Evolutionary conservation across 495 filamentous ascomycete species (phyloP).

Genomic region (Trichoderma orchidacearum): DNA sequence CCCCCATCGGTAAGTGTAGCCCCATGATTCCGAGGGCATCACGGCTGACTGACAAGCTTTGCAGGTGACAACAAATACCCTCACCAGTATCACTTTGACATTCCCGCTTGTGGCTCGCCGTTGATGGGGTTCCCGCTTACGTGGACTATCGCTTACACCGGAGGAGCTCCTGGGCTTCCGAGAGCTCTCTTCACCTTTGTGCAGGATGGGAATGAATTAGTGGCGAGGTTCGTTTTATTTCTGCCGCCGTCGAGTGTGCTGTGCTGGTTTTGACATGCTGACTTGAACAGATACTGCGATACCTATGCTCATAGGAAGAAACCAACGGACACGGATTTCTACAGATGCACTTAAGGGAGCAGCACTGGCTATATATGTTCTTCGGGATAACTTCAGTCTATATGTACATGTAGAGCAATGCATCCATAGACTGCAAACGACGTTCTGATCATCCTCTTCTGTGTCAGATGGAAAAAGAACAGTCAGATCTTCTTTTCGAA

Average conservation of each 20-base stretch:
- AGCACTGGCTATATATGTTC: too few relatives aligned
- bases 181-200: not conserved
- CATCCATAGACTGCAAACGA: too few relatives aligned
- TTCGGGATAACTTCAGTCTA: too few relatives aligned
- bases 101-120: not conserved
- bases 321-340: not conserved
- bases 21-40: not conserved
- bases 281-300: not conserved
- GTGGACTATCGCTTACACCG: not conserved
- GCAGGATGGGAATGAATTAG: not conserved
- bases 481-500: slow-evolving; percentile 8
- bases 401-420: too few relatives aligned
- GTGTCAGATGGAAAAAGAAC: too few relatives aligned
- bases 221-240: not conserved
- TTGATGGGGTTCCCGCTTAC: not conserved
- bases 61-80: not conserved
- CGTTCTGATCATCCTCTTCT: not conserved
- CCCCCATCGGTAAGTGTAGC: not conserved
- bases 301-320: not conserved
- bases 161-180: not conserved
- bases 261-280: too few relatives aligned
- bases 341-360: not conserved
- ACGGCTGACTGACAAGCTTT: not conserved
- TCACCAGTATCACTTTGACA: not conserved
- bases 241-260: too few relatives aligned